Conservation (phyloP, 257 asterid species). For the Nicotiana otophora region DNA sequence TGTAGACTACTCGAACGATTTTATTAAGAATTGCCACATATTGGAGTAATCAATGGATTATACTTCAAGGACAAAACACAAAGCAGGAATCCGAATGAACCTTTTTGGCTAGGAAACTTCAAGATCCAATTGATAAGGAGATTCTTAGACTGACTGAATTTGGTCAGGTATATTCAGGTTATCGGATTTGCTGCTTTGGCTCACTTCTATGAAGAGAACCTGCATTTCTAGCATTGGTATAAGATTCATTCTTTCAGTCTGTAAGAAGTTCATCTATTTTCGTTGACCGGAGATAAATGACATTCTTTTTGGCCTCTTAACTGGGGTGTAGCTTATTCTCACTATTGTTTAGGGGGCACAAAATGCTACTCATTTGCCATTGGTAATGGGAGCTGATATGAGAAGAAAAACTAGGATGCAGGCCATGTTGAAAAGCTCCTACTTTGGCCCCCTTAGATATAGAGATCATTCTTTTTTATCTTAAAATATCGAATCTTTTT, state of each 20-base stretch:
- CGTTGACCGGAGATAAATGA: constrained; percentile 27
- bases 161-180: constrained; percentile 17
- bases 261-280: constrained; percentile 47
- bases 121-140: constrained; percentile 16
- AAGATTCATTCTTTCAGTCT: constrained; percentile 52
- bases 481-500: constrained; percentile 12
- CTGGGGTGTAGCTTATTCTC: constrained; percentile 22
- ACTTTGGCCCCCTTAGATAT: constrained; percentile 23
- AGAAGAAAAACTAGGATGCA: constrained; percentile 28
- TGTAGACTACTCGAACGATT: constrained; percentile 84
- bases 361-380: background rate
- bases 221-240: constrained; percentile 30
- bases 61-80: background rate
- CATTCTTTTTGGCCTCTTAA: constrained; percentile 39
- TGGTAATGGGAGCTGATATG: constrained; percentile 17
- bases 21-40: constrained; percentile 83
- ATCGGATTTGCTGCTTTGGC: constrained; percentile 19
- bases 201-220: constrained; percentile 34
- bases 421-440: constrained; percentile 28
- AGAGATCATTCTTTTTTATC: constrained; percentile 30
- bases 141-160: constrained; percentile 26
- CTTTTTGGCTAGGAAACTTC: background rate
- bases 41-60: constrained; percentile 48
- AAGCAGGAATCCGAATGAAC: constrained; percentile 7
- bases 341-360: constrained; percentile 36